A percentile compares a stretch with the other conserved stretches of the same genome.
Conservation (phyloP, 1,139 yeast genomes). For the Pichia sp. region DNA sequence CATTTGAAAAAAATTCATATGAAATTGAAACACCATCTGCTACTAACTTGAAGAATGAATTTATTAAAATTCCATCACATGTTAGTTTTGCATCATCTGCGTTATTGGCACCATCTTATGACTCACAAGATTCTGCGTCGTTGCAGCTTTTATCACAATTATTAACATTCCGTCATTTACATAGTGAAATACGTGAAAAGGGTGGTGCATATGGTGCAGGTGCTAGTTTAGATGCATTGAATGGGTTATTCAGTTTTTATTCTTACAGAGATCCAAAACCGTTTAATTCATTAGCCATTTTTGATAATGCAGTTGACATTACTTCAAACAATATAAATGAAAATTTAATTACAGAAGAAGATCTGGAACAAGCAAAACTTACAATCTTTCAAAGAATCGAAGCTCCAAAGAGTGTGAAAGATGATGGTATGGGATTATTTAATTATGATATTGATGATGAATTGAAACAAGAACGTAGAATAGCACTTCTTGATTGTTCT, state of each 20-base stretch:
- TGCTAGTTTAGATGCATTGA: slow-evolving; percentile 71
- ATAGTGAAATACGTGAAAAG: slow-evolving; percentile 84
- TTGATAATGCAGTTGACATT: slow-evolving; percentile 50
- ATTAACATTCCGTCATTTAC: slow-evolving; percentile 75
- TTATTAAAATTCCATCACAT: slow-evolving; percentile 77
- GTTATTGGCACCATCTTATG: slow-evolving; percentile 59
- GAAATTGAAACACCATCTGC: background rate
- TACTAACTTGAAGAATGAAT: slow-evolving; percentile 27
- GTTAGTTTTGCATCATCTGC: slow-evolving; percentile 79
- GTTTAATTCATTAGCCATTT: slow-evolving; percentile 55
- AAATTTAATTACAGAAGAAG: slow-evolving; percentile 42
- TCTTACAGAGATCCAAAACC: slow-evolving; percentile 95
- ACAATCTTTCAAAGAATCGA: slow-evolving; percentile 87
- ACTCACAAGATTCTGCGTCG: slow-evolving; percentile 72
- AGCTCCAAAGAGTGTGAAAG: slow-evolving; percentile 77
- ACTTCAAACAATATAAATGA: slow-evolving; percentile 41
- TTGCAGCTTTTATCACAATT: slow-evolving; percentile 77
- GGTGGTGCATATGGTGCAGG: slow-evolving; percentile 99
- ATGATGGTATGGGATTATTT: slow-evolving; percentile 67
- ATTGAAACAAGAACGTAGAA: slow-evolving; percentile 75
- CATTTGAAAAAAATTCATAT: slow-evolving; percentile 17
- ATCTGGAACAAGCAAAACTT: slow-evolving; percentile 82
- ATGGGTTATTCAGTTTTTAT: slow-evolving; percentile 74
- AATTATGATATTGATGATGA: slow-evolving; percentile 69
- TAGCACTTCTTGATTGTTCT: slow-evolving; percentile 57